A percentile compares a stretch with the other conserved stretches of the same genome.
These are phyloP conservation scores for Yamadazyma triangularis DNA, from an alignment of 1,139 yeast genomes.

Conservation along the genomic window DNA sequence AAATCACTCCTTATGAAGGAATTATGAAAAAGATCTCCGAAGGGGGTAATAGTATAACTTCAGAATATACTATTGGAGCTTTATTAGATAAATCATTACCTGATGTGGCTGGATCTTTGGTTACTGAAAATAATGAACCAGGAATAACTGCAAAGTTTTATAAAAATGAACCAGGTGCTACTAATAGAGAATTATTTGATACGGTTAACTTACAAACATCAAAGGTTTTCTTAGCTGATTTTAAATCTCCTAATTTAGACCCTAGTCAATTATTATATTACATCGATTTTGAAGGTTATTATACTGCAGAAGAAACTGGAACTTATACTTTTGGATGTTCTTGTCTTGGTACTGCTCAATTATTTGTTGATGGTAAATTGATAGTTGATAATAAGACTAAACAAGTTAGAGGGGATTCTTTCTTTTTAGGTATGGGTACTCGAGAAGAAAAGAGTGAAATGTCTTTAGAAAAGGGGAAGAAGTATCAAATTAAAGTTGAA, in stretches of 20 bases:
- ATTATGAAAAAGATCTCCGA: conserved; percentile 21
- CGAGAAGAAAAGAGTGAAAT: conserved; percentile 40
- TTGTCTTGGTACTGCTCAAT: conserved; percentile 49
- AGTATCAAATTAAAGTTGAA: conserved; percentile 42
- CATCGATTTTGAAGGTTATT: conserved; percentile 40
- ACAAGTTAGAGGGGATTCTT: conserved; percentile 46
- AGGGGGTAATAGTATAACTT: conserved; percentile 16
- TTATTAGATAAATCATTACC: conserved; percentile 26
- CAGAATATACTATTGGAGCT: conserved; percentile 29
- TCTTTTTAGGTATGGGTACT: conserved; percentile 48
- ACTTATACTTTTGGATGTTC: conserved; percentile 49
- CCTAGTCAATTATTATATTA: conserved; percentile 24
- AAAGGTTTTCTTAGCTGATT: conserved; percentile 45
- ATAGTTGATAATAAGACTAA: conserved; percentile 54
- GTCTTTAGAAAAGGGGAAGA: conserved; percentile 35
- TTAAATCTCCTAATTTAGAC: conserved; percentile 25
- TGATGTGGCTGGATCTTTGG: conserved; percentile 20
- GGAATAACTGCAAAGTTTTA: conserved; percentile 40
- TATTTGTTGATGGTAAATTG: conserved; percentile 48
- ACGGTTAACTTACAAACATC: conserved; percentile 27
- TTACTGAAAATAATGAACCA: conserved; percentile 26
- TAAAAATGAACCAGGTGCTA: conserved; percentile 28
- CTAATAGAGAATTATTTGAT: conserved; percentile 34
- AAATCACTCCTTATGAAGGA: conserved; percentile 30
- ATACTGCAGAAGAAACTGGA: conserved; percentile 43